Base-by-base conservation (phyloP, 2,329 filamentous ascomycete species). In the Tothia fuscella region DNA sequence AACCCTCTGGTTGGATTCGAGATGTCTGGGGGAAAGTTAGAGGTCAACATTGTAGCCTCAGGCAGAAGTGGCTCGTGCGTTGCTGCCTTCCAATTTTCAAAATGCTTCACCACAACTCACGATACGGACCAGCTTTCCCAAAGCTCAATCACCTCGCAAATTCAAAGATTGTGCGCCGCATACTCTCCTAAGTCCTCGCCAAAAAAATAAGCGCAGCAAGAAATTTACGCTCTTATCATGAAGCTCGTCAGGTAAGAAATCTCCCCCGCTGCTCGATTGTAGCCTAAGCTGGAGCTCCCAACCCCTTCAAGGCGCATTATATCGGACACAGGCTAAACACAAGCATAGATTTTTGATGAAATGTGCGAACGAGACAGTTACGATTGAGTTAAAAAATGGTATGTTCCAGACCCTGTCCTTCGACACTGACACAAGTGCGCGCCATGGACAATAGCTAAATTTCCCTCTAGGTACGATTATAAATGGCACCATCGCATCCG, bases 321-420 rank as follows among this genome's bases (percentile, higher is more conserved):
- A 38, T 38, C 31, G 29, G 29, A 36, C 22, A 35, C 14, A 26
- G 24, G 46, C 53, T 58, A 51, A 38, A 26, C 32, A 46, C 50
- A 48, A 26, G 21, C 45, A 19, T 63, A 96, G 91, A 63, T 98
- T 98, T 65, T 72, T 98, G 54, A 96, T 96, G 89, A 98, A 98
- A 73, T 96, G 89, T 66, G 80, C 84, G 65, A 96, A 95, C 65
- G 91, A 98, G 71, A 94, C 91, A 56, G 91, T 96, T 56, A 96
- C 89, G 33, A 84, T 98, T 63, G 91, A 98, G 66, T 73, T 98
- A 53, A 98, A 98, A 66, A 96, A 96, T 76, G 91, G 88, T 91
- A 70, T 34, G 62, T 53, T 33, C 9, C 7, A 24, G 32, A 22
- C 32, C 45, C 21, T 28, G 30, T 34, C 21, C 20, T 17, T 6